These are phyloP conservation scores for Fusarium poae DNA, from an alignment of 2,329 filamentous ascomycete genomes.

Conservation along the genomic window DNA sequence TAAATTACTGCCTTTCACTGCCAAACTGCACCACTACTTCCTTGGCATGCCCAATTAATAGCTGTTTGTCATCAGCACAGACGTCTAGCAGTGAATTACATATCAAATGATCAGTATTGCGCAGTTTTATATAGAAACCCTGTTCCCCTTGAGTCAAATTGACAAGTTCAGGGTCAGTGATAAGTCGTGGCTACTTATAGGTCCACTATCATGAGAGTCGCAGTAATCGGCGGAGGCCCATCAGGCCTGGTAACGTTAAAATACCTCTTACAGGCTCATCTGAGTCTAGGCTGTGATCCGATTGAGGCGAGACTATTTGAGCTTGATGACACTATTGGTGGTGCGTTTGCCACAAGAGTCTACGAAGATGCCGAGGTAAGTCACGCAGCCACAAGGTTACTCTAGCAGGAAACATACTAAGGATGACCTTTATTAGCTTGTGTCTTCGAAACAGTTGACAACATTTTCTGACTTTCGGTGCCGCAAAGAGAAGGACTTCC, in stretches of 20 bases:
- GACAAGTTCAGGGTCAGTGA: not conserved
- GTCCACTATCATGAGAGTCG: not conserved
- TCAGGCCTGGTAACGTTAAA: not conserved
- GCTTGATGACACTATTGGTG: not conserved
- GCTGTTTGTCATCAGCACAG: not conserved
- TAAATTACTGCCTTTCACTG: no score
- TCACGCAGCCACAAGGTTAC: not conserved
- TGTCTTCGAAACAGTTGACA: not conserved
- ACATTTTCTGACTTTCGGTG: constrained; percentile 7
- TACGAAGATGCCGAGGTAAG: constrained; percentile 2
- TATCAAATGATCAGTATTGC: no score
- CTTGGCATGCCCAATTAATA: not conserved
- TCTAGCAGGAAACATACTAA: not conserved
- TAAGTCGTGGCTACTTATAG: not conserved
- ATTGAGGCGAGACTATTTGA: not conserved
- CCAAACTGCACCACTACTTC: not conserved
- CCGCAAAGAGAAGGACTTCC: not conserved
- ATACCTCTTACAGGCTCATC: not conserved
- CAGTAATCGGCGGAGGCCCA: constrained; percentile 1
- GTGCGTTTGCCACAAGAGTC: not conserved
- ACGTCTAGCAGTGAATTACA: no score
- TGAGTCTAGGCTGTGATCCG: not conserved
- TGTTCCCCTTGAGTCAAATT: not conserved
- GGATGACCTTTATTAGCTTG: not conserved
- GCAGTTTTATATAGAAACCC: not conserved